Evolutionary conservation across 306 rosid species (phyloP).

Genomic region (Quercus gilva): DNA sequence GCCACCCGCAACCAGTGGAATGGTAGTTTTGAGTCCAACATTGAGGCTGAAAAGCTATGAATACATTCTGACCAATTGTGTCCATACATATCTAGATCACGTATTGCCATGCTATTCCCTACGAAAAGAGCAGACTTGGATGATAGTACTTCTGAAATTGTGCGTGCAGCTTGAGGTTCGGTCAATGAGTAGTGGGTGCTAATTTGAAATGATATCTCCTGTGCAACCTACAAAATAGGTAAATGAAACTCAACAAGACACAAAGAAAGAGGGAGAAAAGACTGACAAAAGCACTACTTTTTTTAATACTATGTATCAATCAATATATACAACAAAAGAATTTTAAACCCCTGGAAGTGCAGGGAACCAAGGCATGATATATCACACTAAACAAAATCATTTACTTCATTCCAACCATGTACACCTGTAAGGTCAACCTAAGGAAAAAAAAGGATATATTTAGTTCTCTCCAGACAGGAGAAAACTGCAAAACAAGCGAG

Average conservation of each 20-base stretch:
- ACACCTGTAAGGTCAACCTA: background rate
- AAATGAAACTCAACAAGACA: conserved; percentile 1
- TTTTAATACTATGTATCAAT: background rate
- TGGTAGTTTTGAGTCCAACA: conserved; percentile 53
- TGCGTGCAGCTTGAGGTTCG: conserved; percentile 81
- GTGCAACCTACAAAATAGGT: conserved; percentile 55
- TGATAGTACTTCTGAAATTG: conserved; percentile 66
- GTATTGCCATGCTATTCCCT: conserved; percentile 96
- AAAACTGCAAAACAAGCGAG: background rate
- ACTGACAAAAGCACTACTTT: background rate
- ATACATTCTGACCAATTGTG: conserved; percentile 49
- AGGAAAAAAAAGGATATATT: background rate
- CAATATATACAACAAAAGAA: conserved; percentile 4
- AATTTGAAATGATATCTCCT: conserved; percentile 87
- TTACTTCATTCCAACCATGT: background rate
- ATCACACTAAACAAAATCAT: background rate
- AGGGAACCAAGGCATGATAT: conserved; percentile 7
- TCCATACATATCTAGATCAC: conserved; percentile 90
- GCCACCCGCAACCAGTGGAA: conserved; percentile 62
- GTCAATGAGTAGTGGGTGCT: conserved; percentile 59
- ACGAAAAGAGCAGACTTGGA: conserved; percentile 74
- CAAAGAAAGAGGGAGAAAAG: background rate
- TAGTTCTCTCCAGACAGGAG: background rate
- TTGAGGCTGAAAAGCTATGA: conserved; percentile 33
- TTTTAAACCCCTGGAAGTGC: conserved; percentile 4